Percentiles rank a stretch among this genome's conserved stretches.
Conservation (phyloP, 1,284 basidiomycete species). For the Stygiomarasmius scandens region DNA sequence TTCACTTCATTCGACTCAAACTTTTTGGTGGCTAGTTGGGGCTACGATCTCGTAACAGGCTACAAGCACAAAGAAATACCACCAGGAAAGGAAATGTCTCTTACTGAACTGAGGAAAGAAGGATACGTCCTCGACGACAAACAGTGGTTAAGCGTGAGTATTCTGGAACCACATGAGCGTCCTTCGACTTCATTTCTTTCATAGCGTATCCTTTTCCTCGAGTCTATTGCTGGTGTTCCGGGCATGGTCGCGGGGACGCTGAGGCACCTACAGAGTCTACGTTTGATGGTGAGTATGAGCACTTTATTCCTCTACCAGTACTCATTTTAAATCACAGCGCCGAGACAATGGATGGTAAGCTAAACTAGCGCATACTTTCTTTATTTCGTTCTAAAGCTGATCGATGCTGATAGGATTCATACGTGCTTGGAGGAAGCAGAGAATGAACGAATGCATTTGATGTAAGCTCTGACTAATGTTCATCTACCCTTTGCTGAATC, state of each 20-base stretch:
- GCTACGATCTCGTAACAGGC: constrained; percentile 78
- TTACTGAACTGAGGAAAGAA: constrained; percentile 71
- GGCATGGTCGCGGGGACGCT: constrained; percentile 93
- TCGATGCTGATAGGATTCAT: constrained; percentile 52
- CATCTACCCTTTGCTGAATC: constrained; percentile 13
- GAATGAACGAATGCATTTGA: constrained; percentile 94
- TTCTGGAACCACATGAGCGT: neutral
- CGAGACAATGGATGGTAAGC: constrained; percentile 83
- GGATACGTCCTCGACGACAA: constrained; percentile 75
- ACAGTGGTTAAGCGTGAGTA: constrained; percentile 74
- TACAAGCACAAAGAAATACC: constrained; percentile 80
- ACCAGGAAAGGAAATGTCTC: constrained; percentile 57
- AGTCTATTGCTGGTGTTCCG: constrained; percentile 90
- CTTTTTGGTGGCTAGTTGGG: constrained; percentile 40
- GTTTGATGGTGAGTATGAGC: constrained; percentile 69
- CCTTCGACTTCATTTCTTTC: constrained; percentile 1
- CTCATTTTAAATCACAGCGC: constrained; percentile 46
- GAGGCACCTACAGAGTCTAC: constrained; percentile 80
- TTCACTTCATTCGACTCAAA: neutral
- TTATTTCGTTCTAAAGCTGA: constrained; percentile 32
- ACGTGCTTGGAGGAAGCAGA: constrained; percentile 92
- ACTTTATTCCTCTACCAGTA: constrained; percentile 9
- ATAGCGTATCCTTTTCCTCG: constrained; percentile 85
- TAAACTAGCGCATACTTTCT: constrained; percentile 11
- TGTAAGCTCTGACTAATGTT: constrained; percentile 46